These are phyloP conservation scores for Chalciporus piperatus DNA, from an alignment of 768 basidiomycete genomes.

Conservation along the genomic window DNA sequence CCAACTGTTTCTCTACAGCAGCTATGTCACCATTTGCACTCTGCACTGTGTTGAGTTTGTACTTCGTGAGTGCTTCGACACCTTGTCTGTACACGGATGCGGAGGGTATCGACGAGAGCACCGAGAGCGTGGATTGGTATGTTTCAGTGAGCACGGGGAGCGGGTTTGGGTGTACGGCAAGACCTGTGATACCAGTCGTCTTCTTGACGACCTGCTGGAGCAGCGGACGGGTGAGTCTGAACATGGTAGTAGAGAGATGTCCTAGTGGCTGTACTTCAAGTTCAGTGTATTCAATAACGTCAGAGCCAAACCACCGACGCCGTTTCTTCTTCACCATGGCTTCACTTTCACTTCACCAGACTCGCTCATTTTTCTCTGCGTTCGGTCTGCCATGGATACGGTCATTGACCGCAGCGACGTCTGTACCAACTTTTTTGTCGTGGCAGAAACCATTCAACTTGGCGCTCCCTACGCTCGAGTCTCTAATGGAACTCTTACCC, in stretches of 20 bases:
- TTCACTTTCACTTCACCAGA: constrained; percentile 36
- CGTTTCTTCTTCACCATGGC: constrained; percentile 37
- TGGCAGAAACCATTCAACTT: constrained; percentile 32
- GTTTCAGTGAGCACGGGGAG: constrained; percentile 73
- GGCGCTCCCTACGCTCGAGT: constrained; percentile 41
- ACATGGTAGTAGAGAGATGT: constrained; percentile 47
- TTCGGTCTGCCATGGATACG: constrained; percentile 23
- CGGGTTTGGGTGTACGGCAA: constrained; percentile 80
- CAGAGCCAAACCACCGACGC: neutral
- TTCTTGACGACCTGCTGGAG: constrained; percentile 62
- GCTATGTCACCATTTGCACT: constrained; percentile 62
- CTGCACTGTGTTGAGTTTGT: constrained; percentile 73
- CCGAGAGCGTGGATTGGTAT: constrained; percentile 74
- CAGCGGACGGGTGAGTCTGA: constrained; percentile 73
- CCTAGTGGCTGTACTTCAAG: constrained; percentile 5
- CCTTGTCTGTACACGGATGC: constrained; percentile 89
- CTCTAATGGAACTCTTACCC: constrained; percentile 74
- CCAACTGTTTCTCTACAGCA: constrained; percentile 68
- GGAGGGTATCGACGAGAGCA: constrained; percentile 68
- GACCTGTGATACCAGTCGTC: constrained; percentile 85
- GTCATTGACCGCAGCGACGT: constrained; percentile 8
- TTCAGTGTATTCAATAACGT: neutral
- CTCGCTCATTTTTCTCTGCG: constrained; percentile 26
- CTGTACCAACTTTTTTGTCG: constrained; percentile 19
- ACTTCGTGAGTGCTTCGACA: constrained; percentile 78